Evolutionary conservation across 75 land plant genomes (phyloP).

Genomic region (Cupressus sempervirens): DNA sequence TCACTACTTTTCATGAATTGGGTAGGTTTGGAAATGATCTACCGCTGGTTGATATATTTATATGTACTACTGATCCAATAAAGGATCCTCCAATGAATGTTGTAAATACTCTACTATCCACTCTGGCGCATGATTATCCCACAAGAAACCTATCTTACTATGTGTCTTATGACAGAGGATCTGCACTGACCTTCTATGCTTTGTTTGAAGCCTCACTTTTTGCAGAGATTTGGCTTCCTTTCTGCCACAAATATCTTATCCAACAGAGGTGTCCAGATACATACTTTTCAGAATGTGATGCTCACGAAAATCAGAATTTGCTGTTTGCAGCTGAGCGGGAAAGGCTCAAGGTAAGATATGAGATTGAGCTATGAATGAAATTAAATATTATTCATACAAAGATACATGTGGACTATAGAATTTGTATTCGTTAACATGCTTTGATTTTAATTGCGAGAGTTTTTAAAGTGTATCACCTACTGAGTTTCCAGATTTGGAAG

Average conservation of each 20-base stretch:
- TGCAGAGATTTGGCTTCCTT: constrained; percentile 1
- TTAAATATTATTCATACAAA: too few relatives aligned
- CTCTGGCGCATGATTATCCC: constrained; percentile 23
- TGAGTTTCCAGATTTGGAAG: too few relatives aligned
- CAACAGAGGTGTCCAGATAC: too few relatives aligned
- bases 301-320: not conserved
- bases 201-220: constrained; percentile 22
- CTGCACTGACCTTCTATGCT: constrained; percentile 16
- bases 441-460: too few relatives aligned
- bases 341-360: constrained; percentile 22
- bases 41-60: constrained; percentile 1
- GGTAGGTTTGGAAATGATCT: constrained; percentile 25
- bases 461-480: too few relatives aligned
- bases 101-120: constrained; percentile 5
- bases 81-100: constrained; percentile 11
- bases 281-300: too few relatives aligned
- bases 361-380: too few relatives aligned
- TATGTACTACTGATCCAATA: not conserved
- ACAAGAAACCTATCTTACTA: constrained; percentile 17
- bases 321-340: not conserved
- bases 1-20: not conserved
- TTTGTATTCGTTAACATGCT: too few relatives aligned
- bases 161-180: constrained; percentile 25
- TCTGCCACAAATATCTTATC: too few relatives aligned
- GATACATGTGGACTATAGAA: not conserved